Conservation (phyloP, 352 stramenopile genomes). For the Elongisporangium prolatum region DNA sequence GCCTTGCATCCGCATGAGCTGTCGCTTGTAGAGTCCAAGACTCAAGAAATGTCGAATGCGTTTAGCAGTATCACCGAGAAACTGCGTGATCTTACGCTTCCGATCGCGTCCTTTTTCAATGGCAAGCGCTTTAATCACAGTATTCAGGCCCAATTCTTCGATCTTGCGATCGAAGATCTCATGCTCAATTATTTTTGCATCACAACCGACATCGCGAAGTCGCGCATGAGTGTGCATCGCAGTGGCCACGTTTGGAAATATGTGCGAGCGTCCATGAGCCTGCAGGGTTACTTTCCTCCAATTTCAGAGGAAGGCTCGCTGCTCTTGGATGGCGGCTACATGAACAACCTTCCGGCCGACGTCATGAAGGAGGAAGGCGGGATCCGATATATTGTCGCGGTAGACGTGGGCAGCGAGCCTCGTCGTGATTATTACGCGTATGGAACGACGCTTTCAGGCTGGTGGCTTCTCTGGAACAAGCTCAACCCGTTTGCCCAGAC, state of each 20-base stretch:
- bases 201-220: conserved; percentile 90
- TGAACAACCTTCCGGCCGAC: conserved; percentile 92
- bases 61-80: conserved; percentile 76
- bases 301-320: conserved; percentile 87
- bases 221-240: conserved; percentile 80
- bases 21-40: conserved; percentile 48
- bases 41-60: conserved; percentile 42
- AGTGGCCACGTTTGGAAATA: conserved; percentile 88
- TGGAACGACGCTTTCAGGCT: conserved; percentile 74
- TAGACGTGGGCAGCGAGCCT: conserved; percentile 85
- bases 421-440: conserved; percentile 78
- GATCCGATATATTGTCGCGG: conserved; percentile 87
- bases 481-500: conserved; percentile 87
- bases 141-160: conserved; percentile 68
- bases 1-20: conserved; percentile 73
- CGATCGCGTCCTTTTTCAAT: conserved; percentile 88
- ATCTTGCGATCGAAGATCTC: conserved; percentile 84
- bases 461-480: conserved; percentile 90
- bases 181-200: conserved; percentile 93
- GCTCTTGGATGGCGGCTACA: conserved; percentile 89
- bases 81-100: conserved; percentile 82
- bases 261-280: conserved; percentile 89
- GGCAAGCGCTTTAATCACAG: conserved; percentile 77
- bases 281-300: conserved; percentile 89
- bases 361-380: conserved; percentile 88